These are phyloP conservation scores for Microstegium vimineum DNA, from an alignment of 176 grass and related monocot genomes.

Conservation along the genomic window DNA sequence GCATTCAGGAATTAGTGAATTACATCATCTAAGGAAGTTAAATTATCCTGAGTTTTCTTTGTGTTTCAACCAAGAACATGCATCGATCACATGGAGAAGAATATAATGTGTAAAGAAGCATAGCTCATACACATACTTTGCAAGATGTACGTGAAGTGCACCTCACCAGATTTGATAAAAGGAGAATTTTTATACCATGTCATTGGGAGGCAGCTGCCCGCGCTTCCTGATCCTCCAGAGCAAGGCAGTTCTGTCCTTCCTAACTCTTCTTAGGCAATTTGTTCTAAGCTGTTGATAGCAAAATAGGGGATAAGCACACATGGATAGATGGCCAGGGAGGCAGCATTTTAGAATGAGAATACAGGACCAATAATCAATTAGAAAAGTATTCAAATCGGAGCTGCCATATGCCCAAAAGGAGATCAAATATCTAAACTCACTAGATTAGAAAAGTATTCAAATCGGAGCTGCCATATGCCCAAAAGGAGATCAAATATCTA, in stretches of 20 bases:
- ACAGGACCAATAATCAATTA: neutral
- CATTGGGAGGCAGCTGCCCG: conserved; percentile 24
- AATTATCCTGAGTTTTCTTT: neutral
- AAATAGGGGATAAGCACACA: neutral
- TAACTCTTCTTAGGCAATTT: conserved; percentile 68
- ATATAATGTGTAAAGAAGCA: neutral
- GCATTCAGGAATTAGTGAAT: neutral
- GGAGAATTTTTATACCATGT: conserved; percentile 48
- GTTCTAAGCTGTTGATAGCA: conserved; percentile 54
- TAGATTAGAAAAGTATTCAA: neutral
- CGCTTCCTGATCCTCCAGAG: conserved; percentile 72
- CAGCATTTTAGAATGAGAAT: neutral
- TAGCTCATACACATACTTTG: neutral
- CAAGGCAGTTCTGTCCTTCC: conserved; percentile 59
- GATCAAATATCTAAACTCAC: neutral
- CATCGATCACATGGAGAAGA: neutral
- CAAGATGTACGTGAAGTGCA: neutral
- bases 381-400: neutral
- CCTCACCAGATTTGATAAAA: neutral
- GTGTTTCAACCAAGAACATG: neutral
- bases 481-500: neutral
- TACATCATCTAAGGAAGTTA: neutral
- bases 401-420: neutral
- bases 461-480: neutral
- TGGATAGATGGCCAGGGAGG: neutral